Percentiles rank a stretch among this genome's conserved stretches.
Conservation (phyloP, 805 yeast genomes). For the Candida nemodendra region DNA sequence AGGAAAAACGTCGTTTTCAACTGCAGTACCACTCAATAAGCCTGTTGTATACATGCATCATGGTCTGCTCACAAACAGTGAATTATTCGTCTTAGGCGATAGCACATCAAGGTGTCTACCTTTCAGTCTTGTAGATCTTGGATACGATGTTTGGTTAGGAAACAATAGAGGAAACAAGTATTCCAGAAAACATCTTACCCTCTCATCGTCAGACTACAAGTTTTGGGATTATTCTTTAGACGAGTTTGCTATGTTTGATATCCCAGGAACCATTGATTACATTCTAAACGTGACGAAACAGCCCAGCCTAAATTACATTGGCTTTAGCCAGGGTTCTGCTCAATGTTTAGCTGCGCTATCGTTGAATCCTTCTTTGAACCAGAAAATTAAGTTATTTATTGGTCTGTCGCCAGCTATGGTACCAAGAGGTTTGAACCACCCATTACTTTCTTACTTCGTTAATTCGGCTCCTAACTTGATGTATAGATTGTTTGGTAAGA, state of each 20-base stretch:
- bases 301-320: constrained; percentile 62
- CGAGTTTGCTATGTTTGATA: constrained; percentile 88
- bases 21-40: constrained; percentile 1
- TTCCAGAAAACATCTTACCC: constrained; percentile 67
- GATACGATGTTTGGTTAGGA: constrained; percentile 94
- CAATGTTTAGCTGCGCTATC: constrained; percentile 86
- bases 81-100: constrained; percentile 52
- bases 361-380: constrained; percentile 59
- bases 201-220: constrained; percentile 37
- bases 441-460: constrained; percentile 47
- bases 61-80: constrained; percentile 84
- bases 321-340: constrained; percentile 93
- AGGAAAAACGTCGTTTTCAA: constrained; percentile 23
- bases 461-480: constrained; percentile 74
- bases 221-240: constrained; percentile 93
- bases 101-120: constrained; percentile 55
- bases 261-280: constrained; percentile 79
- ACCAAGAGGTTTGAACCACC: constrained; percentile 71
- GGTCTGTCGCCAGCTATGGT: constrained; percentile 95
- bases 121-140: constrained; percentile 68
- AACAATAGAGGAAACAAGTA: constrained; percentile 91
- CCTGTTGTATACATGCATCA: constrained; percentile 80
- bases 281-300: constrained; percentile 52
- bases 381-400: constrained; percentile 54
- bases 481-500: constrained; percentile 69